Evolutionary conservation across 2,329 filamentous ascomycete species (phyloP).

Genomic region (Botrytis pseudocinerea): DNA sequence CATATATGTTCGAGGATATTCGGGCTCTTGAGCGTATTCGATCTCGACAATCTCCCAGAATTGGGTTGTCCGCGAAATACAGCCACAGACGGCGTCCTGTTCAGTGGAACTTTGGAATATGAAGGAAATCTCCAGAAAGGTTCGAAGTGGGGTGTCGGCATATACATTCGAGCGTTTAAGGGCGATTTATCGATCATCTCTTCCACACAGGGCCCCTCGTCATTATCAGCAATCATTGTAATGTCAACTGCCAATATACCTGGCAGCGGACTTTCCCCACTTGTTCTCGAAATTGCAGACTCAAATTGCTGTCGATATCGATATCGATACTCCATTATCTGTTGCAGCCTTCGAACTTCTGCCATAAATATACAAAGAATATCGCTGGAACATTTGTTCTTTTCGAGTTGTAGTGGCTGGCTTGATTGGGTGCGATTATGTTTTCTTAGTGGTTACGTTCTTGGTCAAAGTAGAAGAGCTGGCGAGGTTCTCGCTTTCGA

Average conservation of each 20-base stretch:
- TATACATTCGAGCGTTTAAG: neutral
- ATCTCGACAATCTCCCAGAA: neutral
- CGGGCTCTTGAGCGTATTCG: neutral
- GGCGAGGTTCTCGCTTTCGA: neutral
- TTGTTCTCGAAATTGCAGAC: neutral
- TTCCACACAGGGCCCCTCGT: neutral
- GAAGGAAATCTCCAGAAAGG: neutral
- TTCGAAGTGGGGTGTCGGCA: neutral
- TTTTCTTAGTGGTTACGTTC: neutral
- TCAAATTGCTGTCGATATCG: too few species aligned
- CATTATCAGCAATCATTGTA: neutral
- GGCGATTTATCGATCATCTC: neutral
- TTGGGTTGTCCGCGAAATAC: neutral
- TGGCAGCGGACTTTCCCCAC: neutral
- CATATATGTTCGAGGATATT: neutral
- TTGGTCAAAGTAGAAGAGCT: neutral
- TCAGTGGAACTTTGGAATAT: neutral
- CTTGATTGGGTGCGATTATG: neutral
- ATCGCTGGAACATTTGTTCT: neutral
- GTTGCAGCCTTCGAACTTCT: too few species aligned
- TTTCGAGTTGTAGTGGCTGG: neutral
- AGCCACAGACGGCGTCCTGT: neutral
- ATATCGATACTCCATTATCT: neutral
- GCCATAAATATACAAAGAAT: neutral
- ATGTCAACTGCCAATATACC: neutral